phyloP scores from a whole-genome alignment of 257 asterid species.

The Schizonepeta tenuifolia region DNA sequence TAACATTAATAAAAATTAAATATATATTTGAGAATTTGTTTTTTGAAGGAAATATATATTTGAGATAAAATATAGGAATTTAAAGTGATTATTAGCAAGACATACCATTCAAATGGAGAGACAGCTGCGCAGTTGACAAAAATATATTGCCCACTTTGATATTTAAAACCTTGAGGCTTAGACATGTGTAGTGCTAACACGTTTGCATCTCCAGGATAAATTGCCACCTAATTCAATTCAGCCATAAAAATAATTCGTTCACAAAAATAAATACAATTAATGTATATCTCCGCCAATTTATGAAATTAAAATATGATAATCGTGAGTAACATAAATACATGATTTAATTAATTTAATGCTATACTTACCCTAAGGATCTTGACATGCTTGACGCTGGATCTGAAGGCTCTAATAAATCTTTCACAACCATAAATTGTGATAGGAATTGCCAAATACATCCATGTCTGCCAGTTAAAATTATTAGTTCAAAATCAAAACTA shows the following conservation, averaged over 20 bases:
- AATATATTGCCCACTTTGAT: conserved; percentile 85
- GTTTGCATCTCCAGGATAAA: conserved; percentile 65
- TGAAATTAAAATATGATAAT: no score
- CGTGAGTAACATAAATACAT: not conserved
- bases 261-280: conserved; percentile 12
- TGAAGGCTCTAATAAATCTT: conserved; percentile 67
- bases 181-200: conserved; percentile 88
- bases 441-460: conserved; percentile 85
- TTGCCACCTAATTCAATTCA: conserved; percentile 67
- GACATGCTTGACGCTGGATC: conserved; percentile 75
- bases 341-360: not conserved
- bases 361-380: conserved; percentile 62
- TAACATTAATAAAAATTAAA: not conserved
- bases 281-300: no score
- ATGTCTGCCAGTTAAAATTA: conserved; percentile 48
- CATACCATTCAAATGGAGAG: conserved; percentile 92
- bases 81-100: no score
- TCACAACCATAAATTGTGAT: conserved; percentile 64
- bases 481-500: no score
- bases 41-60: no score
- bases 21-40: not conserved
- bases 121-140: conserved; percentile 95
- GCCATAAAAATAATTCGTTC: conserved; percentile 2
- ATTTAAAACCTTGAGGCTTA: conserved; percentile 81
- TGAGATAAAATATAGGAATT: no score